Evolutionary conservation across 2,329 filamentous ascomycete genomes (phyloP).

Genomic region (Hypoxylon sp.): DNA sequence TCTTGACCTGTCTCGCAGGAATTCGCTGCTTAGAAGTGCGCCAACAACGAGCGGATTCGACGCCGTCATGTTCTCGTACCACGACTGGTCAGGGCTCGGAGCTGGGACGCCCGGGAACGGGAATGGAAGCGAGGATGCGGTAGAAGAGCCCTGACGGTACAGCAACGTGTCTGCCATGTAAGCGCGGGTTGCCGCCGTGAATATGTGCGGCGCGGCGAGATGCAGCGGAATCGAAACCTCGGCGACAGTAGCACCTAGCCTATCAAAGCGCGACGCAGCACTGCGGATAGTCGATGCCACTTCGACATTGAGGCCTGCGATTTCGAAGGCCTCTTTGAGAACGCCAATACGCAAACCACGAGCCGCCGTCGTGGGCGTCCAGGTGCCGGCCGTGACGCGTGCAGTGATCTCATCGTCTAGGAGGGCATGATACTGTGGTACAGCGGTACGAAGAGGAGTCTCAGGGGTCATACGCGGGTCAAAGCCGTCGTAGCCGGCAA

Average conservation of each 20-base stretch:
- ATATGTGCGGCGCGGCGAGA: constrained; percentile 59
- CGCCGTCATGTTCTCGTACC: constrained; percentile 58
- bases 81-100: constrained; percentile 54
- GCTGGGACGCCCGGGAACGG: constrained; percentile 47
- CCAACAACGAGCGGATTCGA: constrained; percentile 61
- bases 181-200: constrained; percentile 57
- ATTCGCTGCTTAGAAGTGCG: constrained; percentile 56
- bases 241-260: constrained; percentile 58
- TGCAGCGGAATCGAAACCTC: constrained; percentile 63
- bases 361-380: constrained; percentile 49
- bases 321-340: constrained; percentile 58
- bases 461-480: constrained; percentile 58
- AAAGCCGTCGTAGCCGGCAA: constrained; percentile 63
- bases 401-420: constrained; percentile 45
- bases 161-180: constrained; percentile 52
- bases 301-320: constrained; percentile 54
- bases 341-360: constrained; percentile 60
- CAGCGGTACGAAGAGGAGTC: constrained; percentile 52
- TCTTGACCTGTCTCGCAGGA: constrained; percentile 44
- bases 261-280: constrained; percentile 55
- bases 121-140: constrained; percentile 50
- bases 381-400: constrained; percentile 39
- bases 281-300: constrained; percentile 55
- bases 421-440: constrained; percentile 51
- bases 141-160: constrained; percentile 48